phyloP scores from a whole-genome alignment of 805 yeast genomes.

The Saccharomycopsis schoenii region DNA sequence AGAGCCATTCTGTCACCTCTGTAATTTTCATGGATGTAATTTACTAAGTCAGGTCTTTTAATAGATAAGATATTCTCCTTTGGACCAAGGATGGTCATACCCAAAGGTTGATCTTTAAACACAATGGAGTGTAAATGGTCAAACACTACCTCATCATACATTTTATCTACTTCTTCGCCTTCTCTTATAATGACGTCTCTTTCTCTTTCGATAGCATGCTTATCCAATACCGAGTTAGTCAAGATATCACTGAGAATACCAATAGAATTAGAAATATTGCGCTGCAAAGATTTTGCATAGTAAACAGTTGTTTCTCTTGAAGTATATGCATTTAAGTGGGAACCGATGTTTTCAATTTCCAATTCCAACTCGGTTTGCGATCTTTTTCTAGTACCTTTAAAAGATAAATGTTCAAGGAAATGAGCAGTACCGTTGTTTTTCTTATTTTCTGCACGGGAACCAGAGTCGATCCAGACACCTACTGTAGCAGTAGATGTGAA shows the following conservation, averaged over 20 bases:
- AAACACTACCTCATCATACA: constrained; percentile 96
- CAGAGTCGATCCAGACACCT: constrained; percentile 98
- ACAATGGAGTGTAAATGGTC: constrained; percentile 94
- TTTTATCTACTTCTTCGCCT: constrained; percentile 94
- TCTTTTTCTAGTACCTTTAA: constrained; percentile 83
- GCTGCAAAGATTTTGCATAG: constrained; percentile 77
- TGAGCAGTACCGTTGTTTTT: constrained; percentile 94
- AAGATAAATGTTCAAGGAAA: constrained; percentile 91
- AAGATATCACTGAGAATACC: constrained; percentile 85
- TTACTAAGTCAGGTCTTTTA: constrained; percentile 61
- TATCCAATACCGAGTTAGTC: constrained; percentile 75
- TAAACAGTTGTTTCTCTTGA: constrained; percentile 96
- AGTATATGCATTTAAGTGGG: constrained; percentile 97
- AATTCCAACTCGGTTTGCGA: constrained; percentile 76
- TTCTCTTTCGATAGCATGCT: constrained; percentile 84
- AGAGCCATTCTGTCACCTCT: constrained; percentile 96
- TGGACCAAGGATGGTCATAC: constrained; percentile 95
- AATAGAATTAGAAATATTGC: constrained; percentile 76
- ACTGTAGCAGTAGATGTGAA: constrained; percentile 91
- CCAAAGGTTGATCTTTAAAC: constrained; percentile 83
- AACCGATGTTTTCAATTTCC: constrained; percentile 93
- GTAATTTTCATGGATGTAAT: constrained; percentile 78
- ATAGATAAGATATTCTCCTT: constrained; percentile 78
- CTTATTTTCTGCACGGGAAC: constrained; percentile 86
- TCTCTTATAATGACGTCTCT: constrained; percentile 94